Base-by-base conservation (phyloP, 225 moss, liverwort and hornwort genomes). In the Asterella californica region DNA sequence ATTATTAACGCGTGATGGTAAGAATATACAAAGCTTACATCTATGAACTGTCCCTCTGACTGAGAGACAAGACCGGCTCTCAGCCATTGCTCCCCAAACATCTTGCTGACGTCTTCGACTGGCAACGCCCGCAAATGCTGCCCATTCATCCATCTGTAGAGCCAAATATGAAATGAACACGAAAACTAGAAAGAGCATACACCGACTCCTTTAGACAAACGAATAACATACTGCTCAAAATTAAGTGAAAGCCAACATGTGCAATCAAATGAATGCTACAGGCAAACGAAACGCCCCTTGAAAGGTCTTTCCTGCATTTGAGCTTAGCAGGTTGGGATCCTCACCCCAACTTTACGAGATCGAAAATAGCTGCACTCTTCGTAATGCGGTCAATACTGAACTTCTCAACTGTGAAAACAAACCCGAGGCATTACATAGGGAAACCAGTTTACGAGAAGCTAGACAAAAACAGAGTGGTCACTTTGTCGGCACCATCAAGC, bases 311-410 rank as follows among this genome's bases (percentile, higher is more conserved):
- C 55, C 37, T 2, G 33, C 10, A 1, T 19, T 34, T 34, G 25
- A 37, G 36, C 22, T 24, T 5, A 59, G 11, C 18, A 55, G 30
- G 14, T 48, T n/a, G 78, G 57, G 60, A 30, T 61, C 76, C 88
- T 29, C 83, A 97, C 97, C 95, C 91, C 87, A 99, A 79, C 82
- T 99, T 99, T 48, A 86, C 82, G 66, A 90, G 88, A 83, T 99
- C 99, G 76, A 99, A 99, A 68, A 99, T 92, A 76, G 99, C 99
- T 81, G 93, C 90, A 85, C 99, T 99, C 83, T 95, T 99, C 49
- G 99, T 99, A 60, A 99, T 88, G 79, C 99, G 93, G 72, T 92
- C 92, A 59, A 99, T 89, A 54, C 92, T 91, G 87, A 99, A 99
- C 88, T 91, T 99, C 80, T 95, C 85, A 79, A 93, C 96, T 97